Conservation (phyloP, 257 asterid genomes). For the Gentiana straminea region DNA sequence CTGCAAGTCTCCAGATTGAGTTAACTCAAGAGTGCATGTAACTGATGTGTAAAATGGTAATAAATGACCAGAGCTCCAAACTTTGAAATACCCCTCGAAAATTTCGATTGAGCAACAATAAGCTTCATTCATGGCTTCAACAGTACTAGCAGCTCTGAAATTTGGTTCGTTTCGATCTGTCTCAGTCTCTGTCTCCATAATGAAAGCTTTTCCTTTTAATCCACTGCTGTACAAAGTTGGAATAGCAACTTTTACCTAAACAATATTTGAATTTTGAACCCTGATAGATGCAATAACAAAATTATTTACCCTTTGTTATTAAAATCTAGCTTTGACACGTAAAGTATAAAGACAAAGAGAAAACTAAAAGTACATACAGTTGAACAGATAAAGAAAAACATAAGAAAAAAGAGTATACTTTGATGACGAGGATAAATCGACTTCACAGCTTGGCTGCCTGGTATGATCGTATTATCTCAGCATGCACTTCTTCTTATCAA, state of each 20-base stretch:
- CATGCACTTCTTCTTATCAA: too few relatives aligned
- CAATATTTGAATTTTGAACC: too few relatives aligned
- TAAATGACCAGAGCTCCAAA: constrained; percentile 78
- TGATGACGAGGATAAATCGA: too few relatives aligned
- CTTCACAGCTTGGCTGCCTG: too few relatives aligned
- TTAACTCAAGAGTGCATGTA: constrained; percentile 46
- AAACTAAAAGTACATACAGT: too few relatives aligned
- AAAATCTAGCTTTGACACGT: too few relatives aligned
- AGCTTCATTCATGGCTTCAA: constrained; percentile 38
- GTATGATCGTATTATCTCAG: too few relatives aligned
- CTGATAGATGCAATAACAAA: too few relatives aligned
- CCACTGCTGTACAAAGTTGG: constrained; percentile 46
- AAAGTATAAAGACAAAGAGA: too few relatives aligned
- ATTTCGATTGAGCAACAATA: constrained; percentile 64
- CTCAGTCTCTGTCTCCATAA: constrained; percentile 20
- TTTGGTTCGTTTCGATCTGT: constrained; percentile 31
- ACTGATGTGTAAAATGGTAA: constrained; percentile 47
- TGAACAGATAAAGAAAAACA: too few relatives aligned
- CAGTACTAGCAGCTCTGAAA: constrained; percentile 52
- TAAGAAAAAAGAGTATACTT: too few relatives aligned
- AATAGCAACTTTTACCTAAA: constrained; percentile 2
- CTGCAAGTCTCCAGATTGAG: constrained; percentile 44
- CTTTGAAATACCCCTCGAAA: constrained; percentile 55
- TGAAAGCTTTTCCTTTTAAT: constrained; percentile 59
- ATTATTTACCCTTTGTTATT: too few relatives aligned